Evolutionary conservation across 345 rosid genomes (phyloP), one percentile per base, ranked within the genome.

Genomic region (Moricandia moricandioides): DNA sequence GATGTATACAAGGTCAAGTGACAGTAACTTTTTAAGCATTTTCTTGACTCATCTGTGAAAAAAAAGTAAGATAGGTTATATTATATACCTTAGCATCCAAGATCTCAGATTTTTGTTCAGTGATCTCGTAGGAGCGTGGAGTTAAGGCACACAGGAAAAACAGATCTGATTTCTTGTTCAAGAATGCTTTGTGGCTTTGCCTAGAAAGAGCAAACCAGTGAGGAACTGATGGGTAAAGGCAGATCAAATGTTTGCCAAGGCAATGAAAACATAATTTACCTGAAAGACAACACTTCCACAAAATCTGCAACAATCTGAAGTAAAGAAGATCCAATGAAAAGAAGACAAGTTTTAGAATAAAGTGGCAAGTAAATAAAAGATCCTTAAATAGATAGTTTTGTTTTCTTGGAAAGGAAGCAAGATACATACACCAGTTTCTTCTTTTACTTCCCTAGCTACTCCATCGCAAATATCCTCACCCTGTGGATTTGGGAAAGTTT

Each of bases 401-500:
- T 12, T 33, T 62, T 7, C 21, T 13, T 43, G 51, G 51, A 12
- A 13, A 43, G 21, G 26, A 12, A 43, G 57, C 12, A 29, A 61
- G 12, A 56, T 7, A 77, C 93, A 80, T 80, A 91, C 98, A 78
- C 89, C 90, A 0, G 96, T 91, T 75, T 91, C 98, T 91, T 93
- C 98, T 74, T 87, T 80, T 21, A 89, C 97, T 79, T 91, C 98
- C 81, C 97, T 81, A 4, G 84, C 63, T 55, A 89, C 90, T 39
- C 89, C 96, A 21, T 37, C 2, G 49, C 77, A 81, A 4, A 91
- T 84, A 73, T 93, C 89, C 85, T 93, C 98, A 14, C 92, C 97
- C 97, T 91, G 81, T 30, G 31, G 52, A 70, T 29, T 35, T 18
- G 17, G 24, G 9, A 66, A 70, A 65, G 7, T 24, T 71, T 31